Base-by-base conservation (phyloP, 2,329 filamentous ascomycete species). In the Cercospora zeae-maydis region DNA sequence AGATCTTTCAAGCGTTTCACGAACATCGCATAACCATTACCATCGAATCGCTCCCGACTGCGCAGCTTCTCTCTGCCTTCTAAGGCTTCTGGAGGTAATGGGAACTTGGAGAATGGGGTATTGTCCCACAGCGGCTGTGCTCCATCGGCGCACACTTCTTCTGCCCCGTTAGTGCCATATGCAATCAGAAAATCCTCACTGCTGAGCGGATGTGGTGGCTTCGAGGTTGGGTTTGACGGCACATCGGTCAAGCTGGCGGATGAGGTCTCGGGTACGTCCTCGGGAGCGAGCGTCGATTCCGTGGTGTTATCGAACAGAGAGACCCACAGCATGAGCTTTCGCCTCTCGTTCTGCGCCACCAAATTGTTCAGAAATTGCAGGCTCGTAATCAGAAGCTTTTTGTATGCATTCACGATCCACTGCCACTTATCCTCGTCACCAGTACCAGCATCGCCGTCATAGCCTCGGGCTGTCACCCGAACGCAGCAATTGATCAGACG, bases 351-450 rank as follows among this genome's bases (percentile, higher is more conserved):
- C 64, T 86, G 82, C 71, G 86, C 85, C 52, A 87, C 84, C 54
- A 88, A 81, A 66, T 88, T 88, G 75, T 88, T 86, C 60, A 88
- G 75, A 67, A 87, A 87, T 71, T 88, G 86, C n/a, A 88, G 78
- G 65, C 84, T 85, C 2, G 85, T 87, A 60, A 88, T 87, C 69
- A 88, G 78, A 16, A 88, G 77, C 69, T 86, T 85, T 75, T 88
- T 88, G 75, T 86, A 88, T 3, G 84, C 81, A 70, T 86, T 86
- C 65, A 88, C 84, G 59, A 87, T 84, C 74, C 82, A 83, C 75
- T 87, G 84, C 85, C 85, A 88, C 67, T 84, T 84, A 68, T 87
- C 84, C 73, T 88, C 84, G 62, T 87, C 85, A 58, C 82, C 79
- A 4, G 83, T 82, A 62, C 85, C 83, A 5, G 84, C 82, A 71